Evolutionary conservation across 805 yeast genomes (phyloP), one percentile per base, ranked within the genome.

Genomic region (Alloascoidea africana): DNA sequence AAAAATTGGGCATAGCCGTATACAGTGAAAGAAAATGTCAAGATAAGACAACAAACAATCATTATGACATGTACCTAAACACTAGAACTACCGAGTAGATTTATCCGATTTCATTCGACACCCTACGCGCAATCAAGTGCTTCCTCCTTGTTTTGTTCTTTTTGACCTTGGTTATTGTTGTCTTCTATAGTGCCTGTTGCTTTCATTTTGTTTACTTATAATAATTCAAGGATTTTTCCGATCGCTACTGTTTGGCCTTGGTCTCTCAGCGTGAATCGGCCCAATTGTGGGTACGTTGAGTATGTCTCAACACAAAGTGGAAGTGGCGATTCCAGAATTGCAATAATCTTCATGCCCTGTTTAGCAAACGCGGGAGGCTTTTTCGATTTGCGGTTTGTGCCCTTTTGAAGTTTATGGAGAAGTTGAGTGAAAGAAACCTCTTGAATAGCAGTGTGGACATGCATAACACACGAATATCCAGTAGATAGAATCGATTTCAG

Each of bases 381-480:
- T 72, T 86, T 91, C 43, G 95, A 83, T 61, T 76, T 82, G 66
- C 96, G 80, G 72, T 89, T 89, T 41, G 97, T 86, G 45, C 96
- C 96, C 67, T 83, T 89, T 60, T 91, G 94, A 51, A 91, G 68
- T 63, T 89, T 86, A 65, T 91, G 97, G 55, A 86, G 68, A 58
- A 91, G 70, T 52, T 76, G 76, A 38, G 77, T 68, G 55, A 91
- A 73, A 17, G 70, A 69, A 38, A 91, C 95, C 62, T 91, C 99
- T 63, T 91, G 97, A 49, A 89, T 86, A 39, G 97, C 97, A 37
- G 97, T 85, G 66, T 91, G 98, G 50, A 91, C 80, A 55, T 91
- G 98, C 96, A 91, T 89, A 39, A 91, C 96, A 71, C 97, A 91
- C 11, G 96, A 76, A 67, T 76, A 91, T 40, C 99, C 99, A 37